Base-by-base conservation (phyloP, 2,329 filamentous ascomycete genomes). In the Polychaeton citri region DNA sequence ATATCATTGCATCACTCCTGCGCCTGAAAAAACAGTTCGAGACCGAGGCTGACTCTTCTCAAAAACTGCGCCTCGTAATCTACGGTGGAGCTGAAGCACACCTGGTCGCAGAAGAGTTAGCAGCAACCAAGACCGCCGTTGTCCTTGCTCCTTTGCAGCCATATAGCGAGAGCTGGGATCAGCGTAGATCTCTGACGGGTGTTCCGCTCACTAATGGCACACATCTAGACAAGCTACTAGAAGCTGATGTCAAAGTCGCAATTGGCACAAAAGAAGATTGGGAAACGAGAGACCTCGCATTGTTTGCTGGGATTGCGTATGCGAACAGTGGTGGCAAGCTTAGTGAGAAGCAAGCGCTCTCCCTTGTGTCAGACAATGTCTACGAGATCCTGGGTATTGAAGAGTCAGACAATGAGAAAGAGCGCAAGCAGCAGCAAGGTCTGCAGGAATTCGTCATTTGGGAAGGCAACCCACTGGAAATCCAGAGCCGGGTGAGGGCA, bases 141-240 rank as follows among this genome's bases (percentile, higher is more conserved):
- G 67, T 81, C 18, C 65, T 81, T 2, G 63, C 69, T 0, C 75
- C 76, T 1, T 53, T 77, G 9, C 68, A 73, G 43, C 66, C 72
- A 0, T 74, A 71, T 47, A 64, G 66, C 2, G 53, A 50, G 3
- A 54, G 51, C 0, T 81, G 76, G 77, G 74, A 79, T 42, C 62
- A 76, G 53, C 69, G 74, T 0, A 69, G 76, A 2, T 68, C 72
- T 0, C 60, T 81, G 8, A 69, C 73, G 0, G 77, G 77, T 2
- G 76, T 76, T 4, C 77, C 77, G 1, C 62, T 81, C 1, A 77
- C 75, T 1, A 77, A 79, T 45, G 74, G 75, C 18, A 80, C 76
- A 1, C 66, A 67, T 0, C 59, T 77, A 4, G 74, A 80, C 41
- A 53, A 49, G 9, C 63, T 81, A 1, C 44, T 76, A 0, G 65